Evolutionary conservation across 345 rosid genomes (phyloP).

Genomic region (Garcia nutans): DNA sequence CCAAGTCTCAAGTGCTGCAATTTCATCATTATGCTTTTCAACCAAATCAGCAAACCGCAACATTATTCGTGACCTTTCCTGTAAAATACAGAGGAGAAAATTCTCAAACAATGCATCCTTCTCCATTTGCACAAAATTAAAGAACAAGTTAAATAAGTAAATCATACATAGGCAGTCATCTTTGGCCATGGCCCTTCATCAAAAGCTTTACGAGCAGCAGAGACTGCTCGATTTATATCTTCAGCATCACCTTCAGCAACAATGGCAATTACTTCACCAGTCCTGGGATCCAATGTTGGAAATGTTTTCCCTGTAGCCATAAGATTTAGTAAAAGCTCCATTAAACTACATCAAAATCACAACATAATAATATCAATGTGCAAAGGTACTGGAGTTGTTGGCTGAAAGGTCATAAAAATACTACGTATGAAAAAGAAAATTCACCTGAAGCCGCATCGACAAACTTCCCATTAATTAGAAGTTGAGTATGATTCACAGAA

Average conservation of each 20-base stretch:
- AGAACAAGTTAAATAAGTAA: neutral
- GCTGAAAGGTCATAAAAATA: too few relatives aligned
- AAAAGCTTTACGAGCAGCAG: slow-evolving; percentile 95
- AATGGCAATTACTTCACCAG: slow-evolving; percentile 79
- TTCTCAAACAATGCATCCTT: slow-evolving; percentile 7
- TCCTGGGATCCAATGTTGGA: slow-evolving; percentile 84
- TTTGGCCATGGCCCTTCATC: slow-evolving; percentile 98
- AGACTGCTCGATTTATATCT: slow-evolving; percentile 78
- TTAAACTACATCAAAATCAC: neutral
- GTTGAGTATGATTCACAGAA: slow-evolving; percentile 55
- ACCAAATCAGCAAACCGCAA: slow-evolving; percentile 77
- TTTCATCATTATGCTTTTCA: slow-evolving; percentile 79
- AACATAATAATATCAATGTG: too few relatives aligned
- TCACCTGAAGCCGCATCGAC: slow-evolving; percentile 89
- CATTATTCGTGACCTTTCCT: slow-evolving; percentile 79
- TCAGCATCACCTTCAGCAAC: slow-evolving; percentile 97
- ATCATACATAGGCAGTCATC: slow-evolving; percentile 76
- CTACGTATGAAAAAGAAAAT: neutral
- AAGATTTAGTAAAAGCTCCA: neutral
- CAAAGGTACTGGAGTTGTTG: too few relatives aligned
- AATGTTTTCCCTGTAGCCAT: slow-evolving; percentile 60
- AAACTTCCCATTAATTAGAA: slow-evolving; percentile 68
- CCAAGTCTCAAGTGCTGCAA: slow-evolving; percentile 90
- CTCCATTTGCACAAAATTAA: neutral
- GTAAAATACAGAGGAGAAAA: slow-evolving; percentile 17